Base-by-base conservation (phyloP, 352 stramenopile genomes). In the Phytophthora nicotianae region DNA sequence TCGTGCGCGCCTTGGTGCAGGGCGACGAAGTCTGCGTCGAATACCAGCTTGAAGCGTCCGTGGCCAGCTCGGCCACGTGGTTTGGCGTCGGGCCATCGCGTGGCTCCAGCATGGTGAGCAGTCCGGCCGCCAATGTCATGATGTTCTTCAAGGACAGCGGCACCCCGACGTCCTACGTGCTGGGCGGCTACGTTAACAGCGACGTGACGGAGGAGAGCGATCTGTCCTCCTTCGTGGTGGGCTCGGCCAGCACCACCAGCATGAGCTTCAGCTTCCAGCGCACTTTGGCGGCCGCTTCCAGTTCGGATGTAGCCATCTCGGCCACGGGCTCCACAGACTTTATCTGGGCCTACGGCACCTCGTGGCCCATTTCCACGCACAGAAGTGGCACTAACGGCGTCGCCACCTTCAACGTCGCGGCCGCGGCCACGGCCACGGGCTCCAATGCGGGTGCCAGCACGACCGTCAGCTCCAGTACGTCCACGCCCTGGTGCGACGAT, bases 241-340 rank as follows among this genome's bases (percentile, higher is more conserved):
- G 70, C 45, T 46, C 73, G 35, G 50, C 73, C 37, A 77, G 71
- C 47, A 72, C 70, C 1, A 53, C 68, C 20, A 67, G 58, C 32
- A 83, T 89, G 66, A 80, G 70, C 53, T 95, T 91, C 65, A 88
- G 72, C 58, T 91, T 83, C 66, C 80, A 92, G 66, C 81, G 86
- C 24, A 79, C 75, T 35, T 56, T 94, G 19, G 74, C 70, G 9
- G 82, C 79, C 8, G 65, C 72, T 17, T 71, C 76, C 4, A 37
- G 62, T 4, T 75, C 72, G 19, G 81, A 91, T 50, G 71, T 95
- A 10, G 55, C 57, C 1, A 71, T 93, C 49, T 72, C 75, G 21
- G 43, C 79, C 8, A 74, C 55, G 8, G 59, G 20, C 4, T 49
- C 62, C 0, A 70, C 68, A 9, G 65, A 75, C 29, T 83, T 91